Evolutionary conservation across 1,139 yeast genomes (phyloP).

Genomic region (Candida freyschussii): DNA sequence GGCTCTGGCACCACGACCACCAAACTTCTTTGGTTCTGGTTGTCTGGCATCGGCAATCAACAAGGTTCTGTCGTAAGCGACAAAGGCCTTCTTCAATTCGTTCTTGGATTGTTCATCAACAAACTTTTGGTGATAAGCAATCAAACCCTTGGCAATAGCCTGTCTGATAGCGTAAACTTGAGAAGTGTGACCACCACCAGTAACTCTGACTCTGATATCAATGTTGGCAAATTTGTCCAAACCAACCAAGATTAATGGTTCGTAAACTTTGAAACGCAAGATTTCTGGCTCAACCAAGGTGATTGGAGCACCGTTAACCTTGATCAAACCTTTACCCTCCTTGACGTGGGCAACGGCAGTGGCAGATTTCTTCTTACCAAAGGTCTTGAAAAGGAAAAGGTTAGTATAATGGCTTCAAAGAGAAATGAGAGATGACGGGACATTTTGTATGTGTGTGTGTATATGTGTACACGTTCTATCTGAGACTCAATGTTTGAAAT

Average conservation of each 20-base stretch:
- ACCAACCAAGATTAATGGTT: slow-evolving; percentile 97
- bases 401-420: slow-evolving; percentile 16
- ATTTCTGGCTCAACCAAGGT: slow-evolving; percentile 98
- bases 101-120: slow-evolving; percentile 99
- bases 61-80: slow-evolving; percentile 98
- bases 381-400: slow-evolving; percentile 62
- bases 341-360: slow-evolving; percentile 99
- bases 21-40: slow-evolving; percentile 99
- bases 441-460: too few species aligned
- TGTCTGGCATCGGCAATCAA: slow-evolving; percentile 99
- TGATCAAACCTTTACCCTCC: slow-evolving; percentile 99
- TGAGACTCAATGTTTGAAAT: too few species aligned
- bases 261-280: slow-evolving; percentile 99
- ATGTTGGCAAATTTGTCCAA: slow-evolving; percentile 98
- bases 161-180: slow-evolving; percentile 99
- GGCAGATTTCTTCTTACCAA: slow-evolving; percentile 99
- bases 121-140: slow-evolving; percentile 98
- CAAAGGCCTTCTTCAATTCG: slow-evolving; percentile 97
- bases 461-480: too few species aligned
- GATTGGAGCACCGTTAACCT: slow-evolving; percentile 99
- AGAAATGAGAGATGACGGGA: neutral
- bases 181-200: slow-evolving; percentile 99
- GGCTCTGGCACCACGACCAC: slow-evolving; percentile 99
- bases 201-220: slow-evolving; percentile 97
- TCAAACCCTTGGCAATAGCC: slow-evolving; percentile 99